phyloP scores from a whole-genome alignment of 805 yeast species.

The Zygotorulaspora chibaensis region DNA sequence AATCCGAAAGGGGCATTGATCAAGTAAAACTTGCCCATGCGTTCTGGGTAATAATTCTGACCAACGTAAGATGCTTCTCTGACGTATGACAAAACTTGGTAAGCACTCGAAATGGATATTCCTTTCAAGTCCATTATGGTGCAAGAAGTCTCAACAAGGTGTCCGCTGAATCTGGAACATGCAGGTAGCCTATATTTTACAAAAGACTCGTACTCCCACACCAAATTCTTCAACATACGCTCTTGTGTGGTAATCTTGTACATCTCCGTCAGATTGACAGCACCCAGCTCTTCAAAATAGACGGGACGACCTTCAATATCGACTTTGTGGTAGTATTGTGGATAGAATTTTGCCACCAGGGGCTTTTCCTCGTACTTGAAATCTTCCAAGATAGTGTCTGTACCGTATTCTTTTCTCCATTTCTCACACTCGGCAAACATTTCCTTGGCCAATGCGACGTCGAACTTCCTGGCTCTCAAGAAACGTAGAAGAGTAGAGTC shows the following conservation, averaged over 20 bases:
- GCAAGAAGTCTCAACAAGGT: slow-evolving; percentile 89
- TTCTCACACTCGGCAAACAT: slow-evolving; percentile 86
- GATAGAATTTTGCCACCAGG: slow-evolving; percentile 81
- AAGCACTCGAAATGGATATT: slow-evolving; percentile 77
- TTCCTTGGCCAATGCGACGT: slow-evolving; percentile 65
- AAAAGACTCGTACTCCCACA: slow-evolving; percentile 96
- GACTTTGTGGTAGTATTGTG: slow-evolving; percentile 95
- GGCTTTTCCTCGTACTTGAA: slow-evolving; percentile 94
- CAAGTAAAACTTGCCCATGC: slow-evolving; percentile 96
- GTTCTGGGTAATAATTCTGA: slow-evolving; percentile 96
- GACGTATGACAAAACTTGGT: slow-evolving; percentile 81
- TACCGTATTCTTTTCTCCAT: slow-evolving; percentile 87
- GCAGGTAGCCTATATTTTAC: slow-evolving; percentile 84
- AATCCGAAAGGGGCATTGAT: slow-evolving; percentile 98
- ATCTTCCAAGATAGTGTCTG: slow-evolving; percentile 79
- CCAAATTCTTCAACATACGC: slow-evolving; percentile 91
- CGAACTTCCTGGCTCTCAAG: slow-evolving; percentile 93
- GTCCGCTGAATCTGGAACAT: slow-evolving; percentile 76
- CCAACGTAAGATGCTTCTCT: slow-evolving; percentile 92
- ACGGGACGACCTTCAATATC: slow-evolving; percentile 97
- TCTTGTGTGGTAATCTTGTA: slow-evolving; percentile 91
- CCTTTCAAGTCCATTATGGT: slow-evolving; percentile 95
- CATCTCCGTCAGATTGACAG: slow-evolving; percentile 86
- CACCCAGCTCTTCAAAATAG: slow-evolving; percentile 89
- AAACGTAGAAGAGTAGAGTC: slow-evolving; percentile 82